Conservation (phyloP, 345 rosid species). For the Cardamine chenopodiifolia region DNA sequence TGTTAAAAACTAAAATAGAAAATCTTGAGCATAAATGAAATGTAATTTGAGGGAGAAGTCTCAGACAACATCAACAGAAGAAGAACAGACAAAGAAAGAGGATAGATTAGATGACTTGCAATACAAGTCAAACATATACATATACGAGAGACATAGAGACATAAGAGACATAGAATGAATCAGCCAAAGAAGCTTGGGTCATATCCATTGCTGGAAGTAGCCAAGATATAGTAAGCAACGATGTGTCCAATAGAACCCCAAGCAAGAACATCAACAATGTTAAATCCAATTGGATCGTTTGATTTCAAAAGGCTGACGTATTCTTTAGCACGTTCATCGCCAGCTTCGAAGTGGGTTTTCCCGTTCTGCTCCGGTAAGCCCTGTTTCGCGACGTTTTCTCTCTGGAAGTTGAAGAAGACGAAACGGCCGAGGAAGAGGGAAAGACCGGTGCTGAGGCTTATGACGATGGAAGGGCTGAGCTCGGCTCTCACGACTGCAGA, state of each 20-base stretch:
- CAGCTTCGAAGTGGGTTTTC: conserved; percentile 89
- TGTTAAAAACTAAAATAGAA: not conserved
- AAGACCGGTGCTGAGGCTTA: conserved; percentile 94
- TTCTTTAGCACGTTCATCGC: conserved; percentile 89
- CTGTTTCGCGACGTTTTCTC: conserved; percentile 95
- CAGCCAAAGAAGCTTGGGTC: conserved; percentile 79
- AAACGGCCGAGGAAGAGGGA: conserved; percentile 93
- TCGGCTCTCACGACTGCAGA: conserved; percentile 59
- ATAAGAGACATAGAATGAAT: not conserved
- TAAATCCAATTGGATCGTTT: conserved; percentile 94
- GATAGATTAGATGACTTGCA: conserved; percentile 31
- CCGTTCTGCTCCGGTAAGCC: conserved; percentile 97
- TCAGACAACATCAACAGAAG: not conserved
- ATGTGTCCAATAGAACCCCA: conserved; percentile 99
- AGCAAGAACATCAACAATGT: conserved; percentile 94
- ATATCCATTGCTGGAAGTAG: conserved; percentile 94
- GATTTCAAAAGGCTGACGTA: conserved; percentile 90
- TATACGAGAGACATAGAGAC: not conserved
- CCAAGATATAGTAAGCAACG: conserved; percentile 95
- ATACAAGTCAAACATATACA: conserved; percentile 37
- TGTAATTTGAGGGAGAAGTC: conserved; percentile 13
- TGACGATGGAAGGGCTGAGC: conserved; percentile 72
- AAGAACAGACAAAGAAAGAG: conserved; percentile 6
- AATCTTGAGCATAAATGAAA: not conserved
- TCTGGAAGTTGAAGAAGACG: conserved; percentile 98